Base-by-base conservation (phyloP, 108 stramenopile genomes). In the Fistulifera pelliculosa region DNA sequence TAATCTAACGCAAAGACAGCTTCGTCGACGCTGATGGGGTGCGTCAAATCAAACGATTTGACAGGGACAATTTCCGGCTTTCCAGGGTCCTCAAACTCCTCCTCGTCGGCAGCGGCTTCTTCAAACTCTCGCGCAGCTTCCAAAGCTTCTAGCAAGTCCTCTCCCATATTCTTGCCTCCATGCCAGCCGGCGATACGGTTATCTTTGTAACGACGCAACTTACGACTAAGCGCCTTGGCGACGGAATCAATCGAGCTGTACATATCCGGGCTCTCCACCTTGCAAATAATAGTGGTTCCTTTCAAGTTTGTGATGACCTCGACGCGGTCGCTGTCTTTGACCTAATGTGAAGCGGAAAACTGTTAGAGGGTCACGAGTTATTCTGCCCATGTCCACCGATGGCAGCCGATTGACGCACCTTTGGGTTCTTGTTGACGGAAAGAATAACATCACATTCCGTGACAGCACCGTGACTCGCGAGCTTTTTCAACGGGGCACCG, bases 1-100 rank as follows among this genome's bases (percentile, higher is more conserved):
- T 87, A 90, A 55, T 90, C 93, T 62, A 94, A 67, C 22, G 89
- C 89, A 62, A 90, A 87, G 41, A 91, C 77, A 14, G 93, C 89
- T 56, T 94, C 93, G 43, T 80, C 65, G 48, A 94, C 62, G 38
- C 85, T 71, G 45, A 90, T 90, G 25, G 84, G 62, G 35, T 70
- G 78, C 24, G 74, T 63, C 73, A 94, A 67, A 52, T 90, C 81
- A 74, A 75, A 91, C 48, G 83, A 84, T 25, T 73, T 67, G 40
- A 93, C 68, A 56, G 86, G 82, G 54, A 80, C 85, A 47, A 93
- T 76, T 18, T 66, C 68, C 27, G 86, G 80, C 58, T 68, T 70
- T 42, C 83, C 84, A 19, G 82, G 80, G 51, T 92, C 86, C 14
- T 76, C 73, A 69, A 58, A 69, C 6, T 76, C 73, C n/a, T 70